Evolutionary conservation across 2,329 filamentous ascomycete species (phyloP).

Genomic region (Aspergillus sp.): DNA sequence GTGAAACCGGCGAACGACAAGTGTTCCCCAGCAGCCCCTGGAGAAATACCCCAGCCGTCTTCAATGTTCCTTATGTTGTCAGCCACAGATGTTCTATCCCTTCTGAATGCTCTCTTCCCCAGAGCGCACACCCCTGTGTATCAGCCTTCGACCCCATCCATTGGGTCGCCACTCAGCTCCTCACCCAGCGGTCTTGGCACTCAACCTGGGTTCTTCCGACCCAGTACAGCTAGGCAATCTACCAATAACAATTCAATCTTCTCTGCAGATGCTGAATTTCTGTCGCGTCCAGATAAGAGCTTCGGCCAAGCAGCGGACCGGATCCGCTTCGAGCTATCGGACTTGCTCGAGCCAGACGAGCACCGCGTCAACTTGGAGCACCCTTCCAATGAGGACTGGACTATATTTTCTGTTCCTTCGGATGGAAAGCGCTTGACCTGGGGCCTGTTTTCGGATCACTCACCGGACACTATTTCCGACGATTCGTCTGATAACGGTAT

Average conservation of each 20-base stretch:
- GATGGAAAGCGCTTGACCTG: conserved; percentile 65
- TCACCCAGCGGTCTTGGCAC: conserved; percentile 10
- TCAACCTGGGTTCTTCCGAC: conserved; percentile 29
- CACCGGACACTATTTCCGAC: conserved; percentile 52
- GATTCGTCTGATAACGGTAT: conserved; percentile 45
- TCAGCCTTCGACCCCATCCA: conserved; percentile 20
- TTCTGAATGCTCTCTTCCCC: conserved; percentile 79
- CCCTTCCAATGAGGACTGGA: conserved; percentile 76
- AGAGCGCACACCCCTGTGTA: conserved; percentile 17
- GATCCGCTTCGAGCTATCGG: conserved; percentile 36
- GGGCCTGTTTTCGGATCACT: conserved; percentile 56
- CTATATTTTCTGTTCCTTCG: conserved; percentile 68
- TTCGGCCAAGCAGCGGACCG: conserved; percentile 30
- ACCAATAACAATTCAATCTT: conserved; percentile 23
- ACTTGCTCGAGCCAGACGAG: conserved; percentile 29
- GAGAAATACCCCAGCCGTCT: conserved; percentile 13
- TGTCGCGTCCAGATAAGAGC: conserved; percentile 17
- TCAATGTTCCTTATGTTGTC: conserved; percentile 69
- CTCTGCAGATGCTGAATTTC: conserved; percentile 24
- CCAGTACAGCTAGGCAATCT: conserved; percentile 17
- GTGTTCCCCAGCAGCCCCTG: conserved; percentile 43
- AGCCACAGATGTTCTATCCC: conserved; percentile 68
- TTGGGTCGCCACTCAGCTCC: conserved; percentile 15
- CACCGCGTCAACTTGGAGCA: conserved; percentile 57
- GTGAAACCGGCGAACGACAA: conserved; percentile 1